Conservation (phyloP, 1,284 basidiomycete species). For the Mycena citricolor region DNA sequence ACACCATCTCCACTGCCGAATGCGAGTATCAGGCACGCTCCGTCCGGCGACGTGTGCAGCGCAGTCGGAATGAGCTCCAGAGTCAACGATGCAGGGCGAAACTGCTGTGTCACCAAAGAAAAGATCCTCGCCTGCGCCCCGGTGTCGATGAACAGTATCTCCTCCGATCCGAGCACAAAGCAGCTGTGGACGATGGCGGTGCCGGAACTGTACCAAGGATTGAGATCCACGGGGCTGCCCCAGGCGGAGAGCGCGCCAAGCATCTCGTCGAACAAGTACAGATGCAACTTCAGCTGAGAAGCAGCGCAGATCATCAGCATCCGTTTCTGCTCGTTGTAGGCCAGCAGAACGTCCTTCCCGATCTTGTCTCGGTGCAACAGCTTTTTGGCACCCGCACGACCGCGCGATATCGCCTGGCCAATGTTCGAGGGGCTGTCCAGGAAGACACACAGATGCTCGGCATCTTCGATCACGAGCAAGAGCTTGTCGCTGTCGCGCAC, state of each 20-base stretch:
- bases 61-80: conserved; percentile 34
- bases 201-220: conserved; percentile 41
- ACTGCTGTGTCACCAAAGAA: conserved; percentile 50
- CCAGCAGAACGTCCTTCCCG: conserved; percentile 41
- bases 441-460: conserved; percentile 37
- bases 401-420: conserved; percentile 31
- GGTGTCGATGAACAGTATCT: conserved; percentile 48
- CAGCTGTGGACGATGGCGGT: conserved; percentile 34
- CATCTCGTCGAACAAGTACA: conserved; percentile 47
- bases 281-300: conserved; percentile 39
- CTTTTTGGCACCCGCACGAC: conserved; percentile 29
- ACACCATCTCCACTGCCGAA: conserved; percentile 24
- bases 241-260: conserved; percentile 36
- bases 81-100: conserved; percentile 48
- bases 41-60: conserved; percentile 50
- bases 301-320: conserved; percentile 44
- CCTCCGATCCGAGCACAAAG: conserved; percentile 47
- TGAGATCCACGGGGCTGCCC: conserved; percentile 41
- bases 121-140: conserved; percentile 43
- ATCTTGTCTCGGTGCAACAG: conserved; percentile 43
- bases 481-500: conserved; percentile 39
- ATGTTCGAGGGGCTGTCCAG: conserved; percentile 37
- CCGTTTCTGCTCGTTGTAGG: conserved; percentile 51
- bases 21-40: conserved; percentile 46
- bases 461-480: conserved; percentile 42